Conservation (phyloP, 805 yeast species). For the Kurtzmaniella fragi region DNA sequence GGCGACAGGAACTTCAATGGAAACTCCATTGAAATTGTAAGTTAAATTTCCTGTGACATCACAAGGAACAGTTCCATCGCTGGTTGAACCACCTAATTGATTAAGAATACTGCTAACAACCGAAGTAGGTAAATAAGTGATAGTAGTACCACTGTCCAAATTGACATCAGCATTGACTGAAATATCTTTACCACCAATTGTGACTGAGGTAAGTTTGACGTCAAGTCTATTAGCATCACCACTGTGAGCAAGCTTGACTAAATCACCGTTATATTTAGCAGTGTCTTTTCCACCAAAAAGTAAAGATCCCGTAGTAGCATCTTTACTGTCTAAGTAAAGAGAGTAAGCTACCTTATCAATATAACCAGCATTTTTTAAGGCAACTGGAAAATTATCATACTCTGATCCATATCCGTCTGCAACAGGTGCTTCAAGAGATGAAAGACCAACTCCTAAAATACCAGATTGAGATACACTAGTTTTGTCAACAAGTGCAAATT, state of each 20-base stretch:
- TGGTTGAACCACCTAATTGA: constrained; percentile 1
- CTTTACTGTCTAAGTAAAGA: constrained; percentile 24
- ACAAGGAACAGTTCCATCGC: constrained; percentile 1
- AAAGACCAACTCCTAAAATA: constrained; percentile 4
- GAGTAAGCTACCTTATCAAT: constrained; percentile 33
- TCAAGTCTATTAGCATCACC: constrained; percentile 36
- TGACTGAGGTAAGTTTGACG: constrained; percentile 39
- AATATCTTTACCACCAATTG: constrained; percentile 8
- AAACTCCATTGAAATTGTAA: constrained; percentile 5
- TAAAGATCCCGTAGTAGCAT: constrained; percentile 18
- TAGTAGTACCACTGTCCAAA: constrained; percentile 5
- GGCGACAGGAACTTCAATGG: constrained; percentile 5
- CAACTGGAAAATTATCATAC: constrained; percentile 31
- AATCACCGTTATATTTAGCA: constrained; percentile 14
- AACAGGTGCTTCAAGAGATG: constrained; percentile 2
- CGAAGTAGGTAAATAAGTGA: constrained; percentile 1
- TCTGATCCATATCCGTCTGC: constrained; percentile 4
- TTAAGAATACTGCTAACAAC: background rate
- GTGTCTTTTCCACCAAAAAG: constrained; percentile 25
- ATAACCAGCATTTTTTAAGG: constrained; percentile 27
- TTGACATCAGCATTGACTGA: constrained; percentile 1
- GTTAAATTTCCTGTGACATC: constrained; percentile 1
- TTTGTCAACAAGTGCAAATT: constrained; percentile 2
- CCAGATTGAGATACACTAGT: background rate
- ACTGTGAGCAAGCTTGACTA: constrained; percentile 2